A percentile compares a stretch with the other conserved stretches of the same genome.
phyloP scores from a whole-genome alignment of 2,329 filamentous ascomycete genomes.

The Myriosclerotinia duriaeana region DNA sequence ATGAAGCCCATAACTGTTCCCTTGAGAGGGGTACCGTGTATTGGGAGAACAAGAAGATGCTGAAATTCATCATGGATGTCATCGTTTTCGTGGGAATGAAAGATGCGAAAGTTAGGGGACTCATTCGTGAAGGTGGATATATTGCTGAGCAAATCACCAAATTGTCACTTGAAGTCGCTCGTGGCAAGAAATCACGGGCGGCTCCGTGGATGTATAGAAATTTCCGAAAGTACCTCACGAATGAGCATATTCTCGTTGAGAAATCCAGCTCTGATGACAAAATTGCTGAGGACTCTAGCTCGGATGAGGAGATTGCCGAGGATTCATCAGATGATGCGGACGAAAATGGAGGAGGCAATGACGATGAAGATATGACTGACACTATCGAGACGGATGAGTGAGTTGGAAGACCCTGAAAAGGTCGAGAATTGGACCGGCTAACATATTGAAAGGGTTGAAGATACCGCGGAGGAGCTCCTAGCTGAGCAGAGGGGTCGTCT shows the following conservation, averaged over 20 bases:
- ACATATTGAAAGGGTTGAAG: not conserved
- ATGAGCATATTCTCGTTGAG: not conserved
- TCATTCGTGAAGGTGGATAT: not conserved
- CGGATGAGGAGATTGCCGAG: not conserved
- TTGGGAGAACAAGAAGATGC: conserved; percentile 22
- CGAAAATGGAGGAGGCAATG: conserved; percentile 74
- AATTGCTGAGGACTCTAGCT: not conserved
- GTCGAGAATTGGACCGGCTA: not conserved
- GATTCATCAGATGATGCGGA: not conserved
- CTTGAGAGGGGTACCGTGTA: not conserved
- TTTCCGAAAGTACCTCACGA: not conserved
- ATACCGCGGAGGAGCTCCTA: not conserved
- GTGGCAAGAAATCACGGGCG: not conserved
- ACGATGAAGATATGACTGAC: conserved; percentile 40
- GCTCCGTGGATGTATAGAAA: conserved; percentile 10
- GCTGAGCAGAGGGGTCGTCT: not conserved
- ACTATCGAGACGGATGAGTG: not conserved
- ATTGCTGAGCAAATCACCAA: not conserved
- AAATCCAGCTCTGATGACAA: too few species aligned
- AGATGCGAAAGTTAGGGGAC: not conserved
- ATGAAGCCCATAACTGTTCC: not conserved
- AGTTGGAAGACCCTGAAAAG: not conserved
- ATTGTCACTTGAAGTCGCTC: not conserved
- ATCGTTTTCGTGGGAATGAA: conserved; percentile 5
- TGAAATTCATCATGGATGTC: conserved; percentile 23